phyloP scores from a whole-genome alignment of 495 filamentous ascomycete species.

The Neurospora sp. region DNA sequence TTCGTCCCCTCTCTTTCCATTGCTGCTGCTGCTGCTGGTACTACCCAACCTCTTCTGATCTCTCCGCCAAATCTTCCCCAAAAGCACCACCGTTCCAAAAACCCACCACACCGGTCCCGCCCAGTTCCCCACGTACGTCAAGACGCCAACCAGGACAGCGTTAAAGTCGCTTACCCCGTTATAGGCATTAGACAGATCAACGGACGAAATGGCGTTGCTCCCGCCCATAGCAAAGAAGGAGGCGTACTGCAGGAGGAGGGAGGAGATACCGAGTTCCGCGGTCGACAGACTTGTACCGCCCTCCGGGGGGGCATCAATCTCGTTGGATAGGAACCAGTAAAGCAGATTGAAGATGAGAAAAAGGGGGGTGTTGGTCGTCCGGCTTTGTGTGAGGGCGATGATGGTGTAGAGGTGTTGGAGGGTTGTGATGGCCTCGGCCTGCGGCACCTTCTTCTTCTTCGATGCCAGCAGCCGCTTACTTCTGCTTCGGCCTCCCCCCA shows the following conservation, averaged over 20 bases:
- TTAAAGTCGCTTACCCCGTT: conserved; percentile 69
- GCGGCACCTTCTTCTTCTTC: background rate
- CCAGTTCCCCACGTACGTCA: conserved; percentile 89
- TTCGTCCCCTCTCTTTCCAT: too few species aligned
- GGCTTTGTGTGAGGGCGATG: conserved; percentile 79
- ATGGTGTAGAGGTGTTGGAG: conserved; percentile 63
- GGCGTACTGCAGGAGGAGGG: conserved; percentile 57
- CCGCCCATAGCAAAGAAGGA: conserved; percentile 89
- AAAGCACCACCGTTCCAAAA: conserved; percentile 46
- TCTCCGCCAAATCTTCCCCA: conserved; percentile 15
- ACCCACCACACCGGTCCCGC: conserved; percentile 83
- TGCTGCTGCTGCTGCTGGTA: too few species aligned
- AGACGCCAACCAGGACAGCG: conserved; percentile 54
- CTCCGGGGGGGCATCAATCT: background rate
- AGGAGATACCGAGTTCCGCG: conserved; percentile 51
- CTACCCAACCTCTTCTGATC: background rate
- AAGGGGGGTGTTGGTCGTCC: conserved; percentile 71
- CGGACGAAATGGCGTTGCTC: conserved; percentile 83
- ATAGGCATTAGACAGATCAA: conserved; percentile 75
- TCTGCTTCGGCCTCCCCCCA: background rate
- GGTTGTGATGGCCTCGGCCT: conserved; percentile 23
- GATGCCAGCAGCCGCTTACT: conserved; percentile 2
- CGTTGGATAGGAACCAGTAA: conserved; percentile 36
- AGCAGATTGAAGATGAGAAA: conserved; percentile 63
- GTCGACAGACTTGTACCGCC: conserved; percentile 30